These are phyloP conservation scores for Trametes hirsuta DNA, from an alignment of 1,284 basidiomycete genomes.

Conservation along the genomic window DNA sequence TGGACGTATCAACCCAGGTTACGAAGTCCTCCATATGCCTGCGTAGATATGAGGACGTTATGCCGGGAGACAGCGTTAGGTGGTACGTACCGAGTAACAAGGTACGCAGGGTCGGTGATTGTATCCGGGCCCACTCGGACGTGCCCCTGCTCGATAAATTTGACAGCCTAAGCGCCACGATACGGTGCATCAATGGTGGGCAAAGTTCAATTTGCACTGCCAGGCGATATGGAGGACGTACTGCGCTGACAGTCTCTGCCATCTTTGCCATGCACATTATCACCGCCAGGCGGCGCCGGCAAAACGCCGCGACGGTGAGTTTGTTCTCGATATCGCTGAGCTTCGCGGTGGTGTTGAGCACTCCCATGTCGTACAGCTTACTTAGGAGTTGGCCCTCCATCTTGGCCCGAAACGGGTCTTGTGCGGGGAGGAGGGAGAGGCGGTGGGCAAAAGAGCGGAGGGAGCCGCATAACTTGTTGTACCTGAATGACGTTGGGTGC, in stretches of 20 bases:
- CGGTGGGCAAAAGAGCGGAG: slow-evolving; percentile 88
- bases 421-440: slow-evolving; percentile 84
- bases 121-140: slow-evolving; percentile 96
- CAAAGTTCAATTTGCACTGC: neutral
- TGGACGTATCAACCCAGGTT: slow-evolving; percentile 98
- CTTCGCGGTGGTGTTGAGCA: slow-evolving; percentile 81
- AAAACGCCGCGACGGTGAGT: slow-evolving; percentile 94
- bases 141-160: slow-evolving; percentile 98
- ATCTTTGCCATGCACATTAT: slow-evolving; percentile 94
- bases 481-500: slow-evolving; percentile 51
- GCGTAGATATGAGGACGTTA: slow-evolving; percentile 10
- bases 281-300: slow-evolving; percentile 89
- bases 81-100: slow-evolving; percentile 79
- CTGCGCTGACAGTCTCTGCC: slow-evolving; percentile 94
- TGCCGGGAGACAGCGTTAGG: neutral
- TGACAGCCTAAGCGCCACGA: slow-evolving; percentile 71
- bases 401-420: slow-evolving; percentile 86
- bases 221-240: slow-evolving; percentile 45
- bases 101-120: slow-evolving; percentile 95
- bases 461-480: slow-evolving; percentile 94
- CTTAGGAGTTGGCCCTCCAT: slow-evolving; percentile 89
- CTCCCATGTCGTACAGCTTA: slow-evolving; percentile 97
- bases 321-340: slow-evolving; percentile 94
- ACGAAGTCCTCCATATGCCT: slow-evolving; percentile 99
- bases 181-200: slow-evolving; percentile 5